A percentile compares a stretch with the other conserved stretches of the same genome.
These are phyloP conservation scores for Xylaria multiplex DNA, from an alignment of 2,329 filamentous ascomycete genomes.

Conservation along the genomic window DNA sequence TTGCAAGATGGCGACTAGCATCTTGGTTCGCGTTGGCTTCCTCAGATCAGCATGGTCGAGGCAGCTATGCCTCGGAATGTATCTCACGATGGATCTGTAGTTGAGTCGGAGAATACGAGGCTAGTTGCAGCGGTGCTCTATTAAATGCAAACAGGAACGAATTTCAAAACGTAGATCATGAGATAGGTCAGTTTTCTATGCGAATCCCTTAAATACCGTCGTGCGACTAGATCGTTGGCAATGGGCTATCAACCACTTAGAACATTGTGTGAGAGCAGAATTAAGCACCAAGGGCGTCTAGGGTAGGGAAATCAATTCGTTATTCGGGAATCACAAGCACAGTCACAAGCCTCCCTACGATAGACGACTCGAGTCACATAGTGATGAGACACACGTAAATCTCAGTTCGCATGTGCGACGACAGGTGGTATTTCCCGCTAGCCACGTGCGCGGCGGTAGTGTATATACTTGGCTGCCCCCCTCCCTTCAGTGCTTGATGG, in stretches of 20 bases:
- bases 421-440: background rate
- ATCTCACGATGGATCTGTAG: background rate
- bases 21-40: background rate
- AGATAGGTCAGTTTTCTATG: background rate
- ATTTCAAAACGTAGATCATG: too few species aligned
- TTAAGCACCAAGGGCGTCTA: background rate
- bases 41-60: background rate
- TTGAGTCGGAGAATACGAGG: background rate
- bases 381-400: background rate
- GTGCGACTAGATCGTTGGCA: background rate
- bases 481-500: background rate
- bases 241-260: too few species aligned
- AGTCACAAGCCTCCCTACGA: background rate
- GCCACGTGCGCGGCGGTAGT: background rate
- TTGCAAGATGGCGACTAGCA: background rate
- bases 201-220: too few species aligned
- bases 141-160: background rate
- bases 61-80: too few species aligned
- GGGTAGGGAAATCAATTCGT: background rate
- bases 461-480: background rate
- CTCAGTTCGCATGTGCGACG: background rate
- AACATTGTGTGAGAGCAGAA: background rate
- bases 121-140: background rate
- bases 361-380: background rate
- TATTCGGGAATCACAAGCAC: background rate